These are phyloP conservation scores for Tetracladium marchalianum DNA, from an alignment of 495 filamentous ascomycete species.

Conservation along the genomic window DNA sequence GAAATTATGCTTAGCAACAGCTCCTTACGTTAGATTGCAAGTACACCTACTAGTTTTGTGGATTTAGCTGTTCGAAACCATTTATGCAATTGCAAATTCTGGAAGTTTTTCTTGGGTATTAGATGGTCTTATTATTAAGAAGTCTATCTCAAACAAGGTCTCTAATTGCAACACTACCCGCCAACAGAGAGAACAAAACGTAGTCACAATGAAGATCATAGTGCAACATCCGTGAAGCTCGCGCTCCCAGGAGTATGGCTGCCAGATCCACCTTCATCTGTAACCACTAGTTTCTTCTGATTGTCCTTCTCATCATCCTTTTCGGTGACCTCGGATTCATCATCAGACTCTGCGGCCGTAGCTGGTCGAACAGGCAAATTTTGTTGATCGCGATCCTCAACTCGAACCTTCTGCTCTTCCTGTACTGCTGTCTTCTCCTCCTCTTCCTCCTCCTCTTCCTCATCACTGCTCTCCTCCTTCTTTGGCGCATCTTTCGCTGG, in stretches of 20 bases:
- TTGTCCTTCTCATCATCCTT: slow-evolving; percentile 22
- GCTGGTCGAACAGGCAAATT: slow-evolving; percentile 28
- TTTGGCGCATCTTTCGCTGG: slow-evolving; percentile 19
- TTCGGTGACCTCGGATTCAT: slow-evolving; percentile 15
- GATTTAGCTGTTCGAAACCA: no score
- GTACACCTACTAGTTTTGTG: no score
- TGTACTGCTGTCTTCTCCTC: slow-evolving; percentile 24
- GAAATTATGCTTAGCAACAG: no score
- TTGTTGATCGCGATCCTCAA: slow-evolving; percentile 42
- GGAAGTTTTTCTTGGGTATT: no score
- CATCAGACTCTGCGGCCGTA: not conserved
- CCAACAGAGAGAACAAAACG: not conserved
- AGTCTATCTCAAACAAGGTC: no score
- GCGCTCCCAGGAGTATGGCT: slow-evolving; percentile 17
- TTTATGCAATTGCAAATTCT: no score
- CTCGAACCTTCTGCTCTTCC: slow-evolving; percentile 46
- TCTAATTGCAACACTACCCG: not conserved
- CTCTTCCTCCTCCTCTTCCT: slow-evolving; percentile 26
- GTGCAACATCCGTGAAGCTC: slow-evolving; percentile 44
- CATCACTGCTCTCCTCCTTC: slow-evolving; percentile 17
- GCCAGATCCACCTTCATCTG: slow-evolving; percentile 13
- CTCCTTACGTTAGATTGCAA: no score
- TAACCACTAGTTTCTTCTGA: slow-evolving; percentile 16
- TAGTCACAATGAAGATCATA: slow-evolving; percentile 21
- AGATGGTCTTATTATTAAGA: no score